Evolutionary conservation across 2,329 filamentous ascomycete genomes (phyloP).

Genomic region (Xylariaceae sp.): DNA sequence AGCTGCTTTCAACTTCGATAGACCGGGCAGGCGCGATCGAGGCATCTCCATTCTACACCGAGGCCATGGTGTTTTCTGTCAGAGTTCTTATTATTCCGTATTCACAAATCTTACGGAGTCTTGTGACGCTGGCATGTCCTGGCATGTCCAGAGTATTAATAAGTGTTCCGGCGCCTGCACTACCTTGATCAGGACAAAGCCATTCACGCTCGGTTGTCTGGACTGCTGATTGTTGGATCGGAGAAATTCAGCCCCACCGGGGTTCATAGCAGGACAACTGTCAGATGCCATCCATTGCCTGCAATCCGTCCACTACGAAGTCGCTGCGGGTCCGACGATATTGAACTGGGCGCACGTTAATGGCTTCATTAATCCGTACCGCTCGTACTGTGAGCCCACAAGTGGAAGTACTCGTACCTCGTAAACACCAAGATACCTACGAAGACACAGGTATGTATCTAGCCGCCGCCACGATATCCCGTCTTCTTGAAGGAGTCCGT

Average conservation of each 20-base stretch:
- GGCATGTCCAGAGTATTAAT: too few relatives aligned
- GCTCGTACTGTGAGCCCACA: not conserved
- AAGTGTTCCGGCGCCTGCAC: not conserved
- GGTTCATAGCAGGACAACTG: not conserved
- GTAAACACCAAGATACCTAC: not conserved
- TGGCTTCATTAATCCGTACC: too few relatives aligned
- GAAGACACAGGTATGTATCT: too few relatives aligned
- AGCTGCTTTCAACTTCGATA: not conserved
- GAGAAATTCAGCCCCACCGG: not conserved
- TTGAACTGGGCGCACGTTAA: not conserved
- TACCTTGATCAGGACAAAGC: not conserved
- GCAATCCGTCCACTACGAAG: not conserved
- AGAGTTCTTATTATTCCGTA: not conserved
- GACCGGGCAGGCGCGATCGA: not conserved
- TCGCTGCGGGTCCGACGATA: not conserved
- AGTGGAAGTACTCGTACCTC: not conserved
- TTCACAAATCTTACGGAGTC: not conserved
- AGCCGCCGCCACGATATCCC: too few relatives aligned
- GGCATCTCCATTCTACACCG: not conserved
- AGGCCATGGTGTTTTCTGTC: not conserved
- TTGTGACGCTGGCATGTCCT: not conserved
- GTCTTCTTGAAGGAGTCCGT: too few relatives aligned
- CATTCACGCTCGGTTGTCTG: not conserved
- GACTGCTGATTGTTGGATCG: not conserved
- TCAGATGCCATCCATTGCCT: not conserved